These are phyloP conservation scores for Cylindrotheca closterium DNA, from an alignment of 108 stramenopile species.

Conservation along the genomic window DNA sequence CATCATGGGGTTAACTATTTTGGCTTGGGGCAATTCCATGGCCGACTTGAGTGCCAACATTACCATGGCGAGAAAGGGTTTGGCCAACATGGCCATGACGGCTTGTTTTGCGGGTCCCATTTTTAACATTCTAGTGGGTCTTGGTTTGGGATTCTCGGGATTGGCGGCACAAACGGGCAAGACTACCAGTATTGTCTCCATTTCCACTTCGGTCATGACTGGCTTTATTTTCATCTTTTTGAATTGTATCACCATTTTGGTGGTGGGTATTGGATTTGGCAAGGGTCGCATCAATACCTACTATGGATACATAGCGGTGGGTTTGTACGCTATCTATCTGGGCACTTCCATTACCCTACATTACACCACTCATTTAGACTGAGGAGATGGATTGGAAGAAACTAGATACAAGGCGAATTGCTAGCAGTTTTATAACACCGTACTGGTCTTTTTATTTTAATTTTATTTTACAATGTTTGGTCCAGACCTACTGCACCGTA, in stretches of 20 bases:
- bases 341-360: conserved; percentile 38
- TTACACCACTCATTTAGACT: conserved; percentile 18
- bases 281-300: conserved; percentile 52
- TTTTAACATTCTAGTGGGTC: conserved; percentile 91
- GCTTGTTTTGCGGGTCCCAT: conserved; percentile 96
- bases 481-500: too few relatives aligned
- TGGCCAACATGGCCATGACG: conserved; percentile 89
- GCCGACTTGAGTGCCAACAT: conserved; percentile 93
- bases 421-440: too few relatives aligned
- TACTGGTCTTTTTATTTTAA: too few relatives aligned
- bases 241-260: conserved; percentile 54
- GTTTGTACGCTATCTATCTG: conserved; percentile 40
- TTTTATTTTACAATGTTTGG: too few relatives aligned
- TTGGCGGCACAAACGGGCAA: conserved; percentile 39
- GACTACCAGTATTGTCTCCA: conserved; percentile 26
- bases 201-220: conserved; percentile 52
- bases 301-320: conserved; percentile 63
- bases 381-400: too few relatives aligned
- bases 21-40: conserved; percentile 52
- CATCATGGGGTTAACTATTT: conserved; percentile 91
- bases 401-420: too few relatives aligned
- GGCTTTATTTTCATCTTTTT: conserved; percentile 70
- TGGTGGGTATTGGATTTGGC: conserved; percentile 42
- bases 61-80: conserved; percentile 91
- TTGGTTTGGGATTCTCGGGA: conserved; percentile 68